Conservation (phyloP, 768 basidiomycete genomes). For the Leccinum incarnatum region DNA sequence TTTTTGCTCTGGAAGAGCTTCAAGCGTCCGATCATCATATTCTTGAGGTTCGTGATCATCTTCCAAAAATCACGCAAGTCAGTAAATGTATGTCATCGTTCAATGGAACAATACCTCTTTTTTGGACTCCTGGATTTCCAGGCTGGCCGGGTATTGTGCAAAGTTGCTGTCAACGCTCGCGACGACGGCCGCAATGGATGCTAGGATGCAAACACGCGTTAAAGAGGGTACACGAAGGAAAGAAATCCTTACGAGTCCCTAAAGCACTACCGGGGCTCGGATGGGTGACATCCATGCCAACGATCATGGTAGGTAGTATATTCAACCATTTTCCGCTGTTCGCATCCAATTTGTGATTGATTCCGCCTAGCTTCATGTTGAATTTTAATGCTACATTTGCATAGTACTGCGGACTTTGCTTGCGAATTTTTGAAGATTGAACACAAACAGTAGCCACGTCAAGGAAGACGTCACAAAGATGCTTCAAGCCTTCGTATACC, state of each 20-base stretch:
- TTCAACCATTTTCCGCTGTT: constrained; percentile 39
- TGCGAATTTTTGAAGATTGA: constrained; percentile 68
- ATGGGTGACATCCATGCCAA: constrained; percentile 71
- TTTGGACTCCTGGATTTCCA: constrained; percentile 53
- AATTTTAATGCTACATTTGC: constrained; percentile 56
- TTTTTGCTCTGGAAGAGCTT: constrained; percentile 38
- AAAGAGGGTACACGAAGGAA: background rate
- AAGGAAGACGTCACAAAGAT: constrained; percentile 48
- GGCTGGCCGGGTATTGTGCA: constrained; percentile 49
- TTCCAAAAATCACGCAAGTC: constrained; percentile 8
- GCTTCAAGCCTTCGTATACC: constrained; percentile 51
- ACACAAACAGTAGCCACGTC: constrained; percentile 67
- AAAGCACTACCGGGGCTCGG: constrained; percentile 68
- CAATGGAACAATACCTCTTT: constrained; percentile 53
- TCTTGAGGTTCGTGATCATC: constrained; percentile 48
- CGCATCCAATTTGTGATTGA: constrained; percentile 47
- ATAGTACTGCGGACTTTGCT: constrained; percentile 52
- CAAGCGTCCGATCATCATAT: constrained; percentile 50
- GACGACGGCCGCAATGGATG: constrained; percentile 55
- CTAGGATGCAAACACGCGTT: constrained; percentile 9
- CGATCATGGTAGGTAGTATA: constrained; percentile 46
- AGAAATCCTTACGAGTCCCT: constrained; percentile 38
- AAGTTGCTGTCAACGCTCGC: constrained; percentile 44
- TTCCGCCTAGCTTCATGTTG: constrained; percentile 54
- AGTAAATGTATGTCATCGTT: background rate